These are phyloP conservation scores for Pestalotiopsis sp. DNA, from an alignment of 2,329 filamentous ascomycete genomes.

Conservation along the genomic window DNA sequence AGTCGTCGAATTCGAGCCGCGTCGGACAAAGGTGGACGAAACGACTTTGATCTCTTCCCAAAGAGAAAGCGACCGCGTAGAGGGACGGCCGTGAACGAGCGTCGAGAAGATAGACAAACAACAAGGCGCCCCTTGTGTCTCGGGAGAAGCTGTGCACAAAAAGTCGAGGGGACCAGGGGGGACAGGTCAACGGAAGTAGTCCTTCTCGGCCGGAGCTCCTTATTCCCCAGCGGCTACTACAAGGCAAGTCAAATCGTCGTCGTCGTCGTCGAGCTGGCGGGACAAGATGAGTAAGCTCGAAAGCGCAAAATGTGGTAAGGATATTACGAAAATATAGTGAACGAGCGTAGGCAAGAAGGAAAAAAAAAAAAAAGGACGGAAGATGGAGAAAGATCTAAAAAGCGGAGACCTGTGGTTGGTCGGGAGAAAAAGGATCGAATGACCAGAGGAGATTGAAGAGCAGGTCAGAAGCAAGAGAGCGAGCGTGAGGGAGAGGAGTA, in stretches of 20 bases:
- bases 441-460: conserved; percentile 10
- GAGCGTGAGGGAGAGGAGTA: conserved; percentile 7
- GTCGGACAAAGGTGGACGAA: conserved; percentile 29
- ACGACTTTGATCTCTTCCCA: conserved; percentile 24
- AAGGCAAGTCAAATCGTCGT: not conserved
- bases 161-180: conserved; percentile 1
- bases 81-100: conserved; percentile 27
- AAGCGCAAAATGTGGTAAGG: conserved; percentile 20
- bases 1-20: conserved; percentile 20
- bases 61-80: conserved; percentile 30
- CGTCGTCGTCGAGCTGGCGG: not conserved
- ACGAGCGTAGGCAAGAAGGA: conserved; percentile 32
- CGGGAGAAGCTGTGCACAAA: conserved; percentile 13
- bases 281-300: conserved; percentile 1
- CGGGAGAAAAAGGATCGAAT: conserved; percentile 14
- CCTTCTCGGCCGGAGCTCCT: not conserved
- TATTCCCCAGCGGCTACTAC: not conserved
- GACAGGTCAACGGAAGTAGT: not conserved
- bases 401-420: conserved; percentile 11
- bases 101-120: conserved; percentile 27
- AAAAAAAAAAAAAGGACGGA: conserved; percentile 16
- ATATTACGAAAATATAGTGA: conserved; percentile 35
- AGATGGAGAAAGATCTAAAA: conserved; percentile 17
- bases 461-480: conserved; percentile 6
- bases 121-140: conserved; percentile 18